phyloP scores from a whole-genome alignment of 371 early-diverging fungal genomes.

The Mucor piriformis region DNA sequence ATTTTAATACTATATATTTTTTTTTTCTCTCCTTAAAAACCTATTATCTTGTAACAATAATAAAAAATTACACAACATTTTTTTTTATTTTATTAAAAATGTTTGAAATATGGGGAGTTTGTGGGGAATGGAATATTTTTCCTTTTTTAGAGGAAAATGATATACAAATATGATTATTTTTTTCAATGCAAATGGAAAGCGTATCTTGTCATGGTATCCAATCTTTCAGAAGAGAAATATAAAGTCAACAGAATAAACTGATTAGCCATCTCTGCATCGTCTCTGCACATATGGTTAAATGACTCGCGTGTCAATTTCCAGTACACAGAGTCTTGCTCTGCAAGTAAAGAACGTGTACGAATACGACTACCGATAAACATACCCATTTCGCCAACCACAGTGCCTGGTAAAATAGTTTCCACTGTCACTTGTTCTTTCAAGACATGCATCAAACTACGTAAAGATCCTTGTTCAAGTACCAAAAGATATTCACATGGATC shows the following conservation, averaged over 20 bases:
- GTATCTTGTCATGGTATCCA: constrained; percentile 61
- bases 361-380: constrained; percentile 58
- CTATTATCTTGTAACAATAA: not conserved
- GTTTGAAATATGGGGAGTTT: too few species aligned
- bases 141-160: not conserved
- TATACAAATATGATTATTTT: not conserved
- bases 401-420: constrained; percentile 78
- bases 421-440: constrained; percentile 47
- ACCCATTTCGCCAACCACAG: constrained; percentile 78
- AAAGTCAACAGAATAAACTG: constrained; percentile 59
- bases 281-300: constrained; percentile 61
- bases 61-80: not conserved
- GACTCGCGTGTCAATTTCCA: constrained; percentile 65
- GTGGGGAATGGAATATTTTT: not conserved
- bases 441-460: constrained; percentile 63
- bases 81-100: too few species aligned
- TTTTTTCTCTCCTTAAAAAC: not conserved
- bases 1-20: constrained; percentile 1
- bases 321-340: constrained; percentile 65
- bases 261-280: constrained; percentile 54
- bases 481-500: constrained; percentile 66
- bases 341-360: constrained; percentile 63
- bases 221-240: constrained; percentile 61
- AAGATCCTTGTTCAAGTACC: constrained; percentile 78
- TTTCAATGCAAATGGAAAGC: constrained; percentile 60